Percentiles rank a stretch among this genome's conserved stretches.
Evolutionary conservation across 106 monocot species (phyloP).

Genomic region (Xerophyta viscosa): DNA sequence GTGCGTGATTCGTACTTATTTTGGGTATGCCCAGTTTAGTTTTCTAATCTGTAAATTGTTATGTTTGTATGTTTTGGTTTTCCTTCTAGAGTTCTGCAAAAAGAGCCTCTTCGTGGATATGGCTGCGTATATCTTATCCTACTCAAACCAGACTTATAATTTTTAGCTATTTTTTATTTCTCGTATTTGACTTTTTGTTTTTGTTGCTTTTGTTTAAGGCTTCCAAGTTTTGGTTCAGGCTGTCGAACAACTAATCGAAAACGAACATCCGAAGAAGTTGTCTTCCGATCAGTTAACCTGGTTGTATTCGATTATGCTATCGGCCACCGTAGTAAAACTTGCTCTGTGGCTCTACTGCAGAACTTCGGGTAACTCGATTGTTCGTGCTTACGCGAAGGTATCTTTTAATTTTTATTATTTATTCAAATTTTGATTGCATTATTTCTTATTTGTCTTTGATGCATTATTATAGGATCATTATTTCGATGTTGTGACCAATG

Average conservation of each 20-base stretch:
- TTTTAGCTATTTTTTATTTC: no score
- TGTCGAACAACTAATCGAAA: slow-evolving; percentile 51
- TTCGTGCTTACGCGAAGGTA: slow-evolving; percentile 93
- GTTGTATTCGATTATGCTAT: slow-evolving; percentile 80
- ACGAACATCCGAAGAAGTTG: slow-evolving; percentile 46
- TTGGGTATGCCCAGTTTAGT: no score
- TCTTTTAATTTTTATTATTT: not conserved
- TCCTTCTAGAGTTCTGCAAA: no score
- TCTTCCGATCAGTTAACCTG: slow-evolving; percentile 42
- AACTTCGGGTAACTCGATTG: slow-evolving; percentile 73
- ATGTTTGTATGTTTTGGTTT: no score
- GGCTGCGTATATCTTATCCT: no score
- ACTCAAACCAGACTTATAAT: no score
- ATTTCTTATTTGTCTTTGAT: not conserved
- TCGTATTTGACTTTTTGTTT: no score
- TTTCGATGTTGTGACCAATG: slow-evolving; percentile 92
- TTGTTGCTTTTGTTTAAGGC: slow-evolving; percentile 28
- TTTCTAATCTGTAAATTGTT: no score
- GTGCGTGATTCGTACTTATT: no score
- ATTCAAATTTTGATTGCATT: not conserved
- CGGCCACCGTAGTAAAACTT: slow-evolving; percentile 77
- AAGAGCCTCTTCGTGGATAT: no score
- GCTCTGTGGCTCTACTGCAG: slow-evolving; percentile 82
- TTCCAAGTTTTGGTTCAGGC: slow-evolving; percentile 88
- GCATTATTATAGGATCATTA: slow-evolving; percentile 65